Base-by-base conservation (phyloP, 2,329 filamentous ascomycete species). In the Aaosphaeria arxii region DNA sequence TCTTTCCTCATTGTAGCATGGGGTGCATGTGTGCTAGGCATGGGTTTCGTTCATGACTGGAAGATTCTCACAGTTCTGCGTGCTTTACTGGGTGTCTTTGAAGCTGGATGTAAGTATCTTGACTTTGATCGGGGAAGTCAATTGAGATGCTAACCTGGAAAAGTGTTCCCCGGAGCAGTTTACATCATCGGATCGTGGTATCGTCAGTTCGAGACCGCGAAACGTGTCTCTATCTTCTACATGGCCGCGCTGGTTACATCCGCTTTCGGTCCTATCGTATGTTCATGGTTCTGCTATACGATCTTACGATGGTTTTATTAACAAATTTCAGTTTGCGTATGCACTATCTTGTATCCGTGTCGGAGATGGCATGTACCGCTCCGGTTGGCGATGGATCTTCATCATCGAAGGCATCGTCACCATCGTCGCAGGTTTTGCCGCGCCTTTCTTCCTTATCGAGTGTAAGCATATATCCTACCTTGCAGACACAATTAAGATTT, bases 341-440 rank as follows among this genome's bases (percentile, higher is more conserved):
- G 62, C 55, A 4, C 42, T 69, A 5, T 66, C 64, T 1, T 49
- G 67, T 13, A 69, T 69, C 30, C 47, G 50, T 7, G 62, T 67
- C 4, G 66, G 64, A 2, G 52, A 66, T 42, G 62, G 64, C 4
- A 63, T 61, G 50, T 68, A 66, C 43, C 41, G 47, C 4, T 52
- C 56, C 30, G 65, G 65, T 5, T 67, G 66, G 64, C 50, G 64
- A 38, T 66, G 63, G 63, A 59, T 61, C 28, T 61, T 59, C 46
- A 58, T 61, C 38, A 53, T 62, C 11, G 58, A 60, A 52, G 59
- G 60, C 1, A 43, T 50, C 11, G 52, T 40, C 1, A 63, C 60
- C 7, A 48, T 61, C 7, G 50, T 53, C 4, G 51, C 55, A 4
- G 58, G 60, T 0, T 39, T 58, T 1, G 30, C 56, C 11, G 55